Evolutionary conservation across 306 rosid species (phyloP), one percentile per base, ranked within the genome.

Genomic region (Rosa rugosa): DNA sequence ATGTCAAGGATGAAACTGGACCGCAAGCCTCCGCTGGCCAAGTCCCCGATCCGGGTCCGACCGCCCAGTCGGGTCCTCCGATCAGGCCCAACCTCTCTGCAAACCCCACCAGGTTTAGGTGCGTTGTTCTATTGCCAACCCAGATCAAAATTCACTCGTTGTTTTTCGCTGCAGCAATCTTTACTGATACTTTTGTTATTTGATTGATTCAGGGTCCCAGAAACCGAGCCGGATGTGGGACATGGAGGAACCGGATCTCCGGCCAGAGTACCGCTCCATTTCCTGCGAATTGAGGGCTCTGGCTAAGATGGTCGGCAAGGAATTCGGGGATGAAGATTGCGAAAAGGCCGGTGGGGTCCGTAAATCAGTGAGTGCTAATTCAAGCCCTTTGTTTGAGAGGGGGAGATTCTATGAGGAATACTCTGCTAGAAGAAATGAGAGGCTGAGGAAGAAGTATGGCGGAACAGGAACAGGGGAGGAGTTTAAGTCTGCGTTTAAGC

Each of bases 361-460:
- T 0, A 36, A 69, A 66, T 63, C 86, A 50, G 9, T 69, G 23
- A 12, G 68, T 38, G 81, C 77, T 38, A 77, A 79, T 4, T 40
- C 87, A 5, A 54, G 81, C 49, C 25, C 40, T 54, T 72, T 87
- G 38, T 93, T 95, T 57, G 90, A 91, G 81, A 86, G 98, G 71
- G 99, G 99, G 18, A 88, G 85, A 25, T 84, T 93, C 23, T 95
- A 95, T 44, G 96, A 95, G 1, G 96, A 84, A 67, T 95, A 95
- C 66, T 92, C 98, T 20, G 97, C 96, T 1, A 85, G 90, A 76
- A 88, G 99, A 81, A 93, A 93, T n/a, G 99, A 95, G 85, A 90
- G 93, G 86, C 89, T 95, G 2, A 88, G 77, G 82, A 89, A 90
- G 57, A 95, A 91, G 82, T 87, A 85, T 41, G 85, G 85, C 0